Evolutionary conservation across 2,329 filamentous ascomycete species (phyloP).

Genomic region (Cladosporium sp.): DNA sequence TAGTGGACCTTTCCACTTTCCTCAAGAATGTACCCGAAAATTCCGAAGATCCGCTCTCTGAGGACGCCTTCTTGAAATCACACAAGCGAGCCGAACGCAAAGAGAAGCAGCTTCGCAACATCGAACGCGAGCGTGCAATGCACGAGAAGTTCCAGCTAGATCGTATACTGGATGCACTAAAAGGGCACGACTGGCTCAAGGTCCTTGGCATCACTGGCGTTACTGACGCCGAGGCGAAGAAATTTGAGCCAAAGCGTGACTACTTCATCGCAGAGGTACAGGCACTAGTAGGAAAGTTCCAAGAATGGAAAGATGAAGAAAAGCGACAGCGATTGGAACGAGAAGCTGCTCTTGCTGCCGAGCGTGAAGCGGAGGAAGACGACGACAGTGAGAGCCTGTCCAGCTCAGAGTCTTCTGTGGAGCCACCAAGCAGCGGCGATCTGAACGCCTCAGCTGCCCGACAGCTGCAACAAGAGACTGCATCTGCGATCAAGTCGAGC

Average conservation of each 20-base stretch:
- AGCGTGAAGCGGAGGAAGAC: slow-evolving; percentile 44
- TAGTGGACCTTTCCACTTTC: slow-evolving; percentile 7
- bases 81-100: slow-evolving; percentile 60
- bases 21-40: slow-evolving; percentile 30
- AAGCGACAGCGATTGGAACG: slow-evolving; percentile 74
- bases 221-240: slow-evolving; percentile 79
- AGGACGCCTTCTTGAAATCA: slow-evolving; percentile 53
- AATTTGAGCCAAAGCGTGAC: slow-evolving; percentile 78
- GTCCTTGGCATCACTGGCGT: slow-evolving; percentile 84
- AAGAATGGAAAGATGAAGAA: slow-evolving; percentile 83
- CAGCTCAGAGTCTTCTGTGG: slow-evolving; percentile 30
- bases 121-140: slow-evolving; percentile 62
- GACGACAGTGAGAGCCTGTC: slow-evolving; percentile 23
- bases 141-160: slow-evolving; percentile 65
- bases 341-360: slow-evolving; percentile 54
- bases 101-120: slow-evolving; percentile 65
- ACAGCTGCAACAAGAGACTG: slow-evolving; percentile 71
- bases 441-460: slow-evolving; percentile 67
- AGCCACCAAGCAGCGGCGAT: slow-evolving; percentile 64
- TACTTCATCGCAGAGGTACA: slow-evolving; percentile 83
- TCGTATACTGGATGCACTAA: slow-evolving; percentile 71
- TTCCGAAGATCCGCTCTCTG: slow-evolving; percentile 52
- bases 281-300: slow-evolving; percentile 80
- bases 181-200: slow-evolving; percentile 87
- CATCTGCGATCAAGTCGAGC: slow-evolving; percentile 44